A percentile compares a stretch with the other conserved stretches of the same genome.
phyloP scores from a whole-genome alignment of 2,329 filamentous ascomycete genomes.

The Aspergillus ruber region DNA sequence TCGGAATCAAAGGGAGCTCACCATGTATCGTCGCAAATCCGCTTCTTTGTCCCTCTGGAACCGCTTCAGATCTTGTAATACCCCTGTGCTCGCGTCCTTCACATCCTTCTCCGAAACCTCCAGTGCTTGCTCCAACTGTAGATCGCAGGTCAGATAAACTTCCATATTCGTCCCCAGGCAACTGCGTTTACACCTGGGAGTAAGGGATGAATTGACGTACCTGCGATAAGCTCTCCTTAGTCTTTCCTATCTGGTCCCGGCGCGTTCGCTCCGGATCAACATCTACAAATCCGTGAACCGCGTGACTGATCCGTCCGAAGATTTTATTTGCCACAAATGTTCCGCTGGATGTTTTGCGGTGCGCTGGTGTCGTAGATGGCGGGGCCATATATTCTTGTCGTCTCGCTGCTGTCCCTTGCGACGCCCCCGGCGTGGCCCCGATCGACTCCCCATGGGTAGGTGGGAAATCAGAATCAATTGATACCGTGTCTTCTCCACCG shows the following conservation, averaged over 20 bases:
- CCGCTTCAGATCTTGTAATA: slow-evolving; percentile 80
- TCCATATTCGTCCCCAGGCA: slow-evolving; percentile 1
- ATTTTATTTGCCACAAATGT: slow-evolving; percentile 89
- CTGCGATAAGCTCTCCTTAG: slow-evolving; percentile 71
- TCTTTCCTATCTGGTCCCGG: slow-evolving; percentile 92
- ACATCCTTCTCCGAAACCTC: slow-evolving; percentile 86
- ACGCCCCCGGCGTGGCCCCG: slow-evolving; percentile 57
- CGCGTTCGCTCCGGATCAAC: slow-evolving; percentile 90
- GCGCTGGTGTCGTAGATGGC: slow-evolving; percentile 39
- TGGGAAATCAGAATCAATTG: slow-evolving; percentile 93
- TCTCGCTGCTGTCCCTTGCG: slow-evolving; percentile 57
- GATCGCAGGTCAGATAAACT: slow-evolving; percentile 3
- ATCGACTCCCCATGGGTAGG: slow-evolving; percentile 72
- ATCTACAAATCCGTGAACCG: slow-evolving; percentile 92
- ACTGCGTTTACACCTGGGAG: neutral
- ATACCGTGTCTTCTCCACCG: slow-evolving; percentile 65
- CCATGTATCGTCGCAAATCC: slow-evolving; percentile 91
- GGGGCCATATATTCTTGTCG: slow-evolving; percentile 25
- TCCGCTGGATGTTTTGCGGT: slow-evolving; percentile 77
- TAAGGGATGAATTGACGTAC: slow-evolving; percentile 24
- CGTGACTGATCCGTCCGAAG: slow-evolving; percentile 90
- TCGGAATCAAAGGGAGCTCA: slow-evolving; percentile 32
- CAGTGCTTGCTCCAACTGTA: slow-evolving; percentile 82
- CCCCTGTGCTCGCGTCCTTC: slow-evolving; percentile 81
- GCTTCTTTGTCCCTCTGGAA: slow-evolving; percentile 96